phyloP scores from a whole-genome alignment of 1,139 yeast genomes.

The Pichia sp. region DNA sequence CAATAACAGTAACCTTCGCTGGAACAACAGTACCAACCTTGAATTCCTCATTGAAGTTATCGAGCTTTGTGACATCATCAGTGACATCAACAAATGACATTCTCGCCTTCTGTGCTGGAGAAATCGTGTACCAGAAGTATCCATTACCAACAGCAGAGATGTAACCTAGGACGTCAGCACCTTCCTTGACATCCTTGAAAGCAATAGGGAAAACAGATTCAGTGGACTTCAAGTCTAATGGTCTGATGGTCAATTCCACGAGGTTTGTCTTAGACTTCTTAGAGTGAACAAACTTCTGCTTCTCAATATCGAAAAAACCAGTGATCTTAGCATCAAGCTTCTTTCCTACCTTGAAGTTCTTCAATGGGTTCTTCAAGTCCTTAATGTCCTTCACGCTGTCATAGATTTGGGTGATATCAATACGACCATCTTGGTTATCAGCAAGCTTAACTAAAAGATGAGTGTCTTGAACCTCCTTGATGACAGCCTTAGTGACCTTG shows the following conservation, averaged over 20 bases:
- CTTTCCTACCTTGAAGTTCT: slow-evolving; percentile 53
- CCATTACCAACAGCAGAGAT: slow-evolving; percentile 41
- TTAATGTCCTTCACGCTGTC: slow-evolving; percentile 48
- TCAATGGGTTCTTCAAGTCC: slow-evolving; percentile 53
- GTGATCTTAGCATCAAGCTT: slow-evolving; percentile 57
- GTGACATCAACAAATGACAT: slow-evolving; percentile 61
- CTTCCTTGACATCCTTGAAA: slow-evolving; percentile 36
- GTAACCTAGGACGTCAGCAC: slow-evolving; percentile 40
- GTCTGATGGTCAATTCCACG: slow-evolving; percentile 59
- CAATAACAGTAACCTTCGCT: slow-evolving; percentile 50
- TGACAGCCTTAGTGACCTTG: slow-evolving; percentile 47
- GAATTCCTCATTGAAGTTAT: slow-evolving; percentile 45
- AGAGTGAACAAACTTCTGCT: slow-evolving; percentile 64
- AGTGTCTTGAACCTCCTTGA: slow-evolving; percentile 56
- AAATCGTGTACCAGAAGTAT: slow-evolving; percentile 57
- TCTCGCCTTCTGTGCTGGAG: slow-evolving; percentile 64
- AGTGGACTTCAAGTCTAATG: slow-evolving; percentile 30
- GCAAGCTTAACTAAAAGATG: slow-evolving; percentile 74
- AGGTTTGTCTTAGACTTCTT: slow-evolving; percentile 53
- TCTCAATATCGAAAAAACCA: slow-evolving; percentile 72
- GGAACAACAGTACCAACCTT: slow-evolving; percentile 69
- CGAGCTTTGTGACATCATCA: slow-evolving; percentile 45
- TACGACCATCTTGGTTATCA: slow-evolving; percentile 72
- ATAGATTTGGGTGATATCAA: slow-evolving; percentile 70
- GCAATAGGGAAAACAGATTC: slow-evolving; percentile 28